Percentiles rank a stretch among this genome's conserved stretches.
Evolutionary conservation across 169 alveolate species (phyloP).

Genomic region (Hepatocystis sp.): DNA sequence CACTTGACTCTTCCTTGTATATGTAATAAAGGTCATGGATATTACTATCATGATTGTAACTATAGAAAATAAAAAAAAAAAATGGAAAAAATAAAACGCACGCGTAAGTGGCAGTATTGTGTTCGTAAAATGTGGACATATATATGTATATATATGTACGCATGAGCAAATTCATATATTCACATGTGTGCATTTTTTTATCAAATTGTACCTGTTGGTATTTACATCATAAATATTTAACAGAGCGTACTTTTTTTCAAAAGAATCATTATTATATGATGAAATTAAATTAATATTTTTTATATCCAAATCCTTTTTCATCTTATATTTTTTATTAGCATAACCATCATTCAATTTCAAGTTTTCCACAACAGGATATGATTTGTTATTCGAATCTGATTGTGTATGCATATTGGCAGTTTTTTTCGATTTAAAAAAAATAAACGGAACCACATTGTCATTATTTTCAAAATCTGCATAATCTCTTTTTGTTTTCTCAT

Average conservation of each 20-base stretch:
- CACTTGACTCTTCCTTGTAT: constrained; percentile 41
- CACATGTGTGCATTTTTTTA: not conserved
- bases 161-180: too few species aligned
- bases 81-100: not conserved
- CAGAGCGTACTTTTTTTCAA: constrained; percentile 5
- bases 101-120: not conserved
- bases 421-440: too few species aligned
- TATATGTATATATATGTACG: not conserved
- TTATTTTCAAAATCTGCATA: too few species aligned
- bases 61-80: constrained; percentile 5
- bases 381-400: too few species aligned
- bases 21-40: constrained; percentile 64
- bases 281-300: constrained; percentile 30
- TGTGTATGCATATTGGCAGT: too few species aligned
- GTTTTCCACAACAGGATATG: too few species aligned
- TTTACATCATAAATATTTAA: constrained; percentile 4
- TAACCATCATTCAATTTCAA: constrained; percentile 36
- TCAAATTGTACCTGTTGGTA: constrained; percentile 2
- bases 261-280: constrained; percentile 32
- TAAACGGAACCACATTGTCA: too few species aligned
- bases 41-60: constrained; percentile 14
- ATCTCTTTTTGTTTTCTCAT: too few species aligned
- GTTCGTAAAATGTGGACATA: not conserved
- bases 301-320: constrained; percentile 4
- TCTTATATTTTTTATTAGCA: constrained; percentile 18